Base-by-base conservation (phyloP, 2,329 filamentous ascomycete genomes). In the Paraphoma sp. region DNA sequence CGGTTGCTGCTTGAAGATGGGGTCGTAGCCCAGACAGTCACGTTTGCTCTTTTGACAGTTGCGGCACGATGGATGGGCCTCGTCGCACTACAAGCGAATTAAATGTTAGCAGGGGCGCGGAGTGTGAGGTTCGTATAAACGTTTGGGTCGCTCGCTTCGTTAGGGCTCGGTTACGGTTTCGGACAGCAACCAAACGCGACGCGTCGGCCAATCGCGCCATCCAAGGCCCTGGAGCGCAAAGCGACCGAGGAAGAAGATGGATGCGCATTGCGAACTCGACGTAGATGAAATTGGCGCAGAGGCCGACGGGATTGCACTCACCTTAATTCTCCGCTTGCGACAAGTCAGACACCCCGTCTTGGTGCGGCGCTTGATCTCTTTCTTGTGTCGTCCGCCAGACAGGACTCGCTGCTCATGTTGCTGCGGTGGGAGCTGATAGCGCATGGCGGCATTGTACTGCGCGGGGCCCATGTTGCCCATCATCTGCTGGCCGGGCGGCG, bases 41-140 rank as follows among this genome's bases (percentile, higher is more conserved):
- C 91, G 90, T 79, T 94, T 95, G 66, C 90, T 93, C 77, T 95
- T 95, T 73, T 89, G 89, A 80, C 91, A 95, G 74, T 95, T 92
- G 80, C 92, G 89, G 83, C 95, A 99, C 57, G 89, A 88, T 18
- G 95, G 95, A 78, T 97, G 93, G 59, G 87, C 88, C 83, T 99
- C 95, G 86, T 98, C 95, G 81, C 95, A 99, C 95, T 97, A 76
- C 65, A 59, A 67, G 58, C 30, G 45, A 43, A 44, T 47, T 60
- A 41, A 60, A 59, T 36, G 67, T 76, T 58, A 76, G 71, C 59
- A 56, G 44, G 57, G 52, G 56, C 55, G 54, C 55, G 64, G 52
- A 46, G 53, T 52, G 40, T 64, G 71, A 72, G 65, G 71, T 74
- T 61, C 67, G 60, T 68, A 68, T 72, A 68, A 66, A 64, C n/a